phyloP scores from a whole-genome alignment of 192 early-diverging fungal genomes.

The Backusella mclennaniae region DNA sequence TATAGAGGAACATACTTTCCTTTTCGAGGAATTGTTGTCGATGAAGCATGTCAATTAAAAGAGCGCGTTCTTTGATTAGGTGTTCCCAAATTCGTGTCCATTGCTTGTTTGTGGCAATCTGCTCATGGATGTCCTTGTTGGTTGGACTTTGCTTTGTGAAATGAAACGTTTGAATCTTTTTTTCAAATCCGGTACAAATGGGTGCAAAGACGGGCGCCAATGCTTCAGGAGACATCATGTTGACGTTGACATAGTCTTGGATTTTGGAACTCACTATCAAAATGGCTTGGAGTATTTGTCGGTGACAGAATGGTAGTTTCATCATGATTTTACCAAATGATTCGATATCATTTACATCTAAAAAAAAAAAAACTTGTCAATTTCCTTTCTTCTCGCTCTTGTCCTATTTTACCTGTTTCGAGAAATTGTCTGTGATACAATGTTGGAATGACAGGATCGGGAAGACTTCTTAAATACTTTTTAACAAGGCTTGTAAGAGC shows the following conservation, averaged over 20 bases:
- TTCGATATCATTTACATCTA: background rate
- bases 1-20: background rate
- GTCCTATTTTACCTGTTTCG: conserved; percentile 7
- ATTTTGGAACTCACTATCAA: conserved; percentile 20
- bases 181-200: conserved; percentile 29
- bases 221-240: conserved; percentile 37
- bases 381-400: background rate
- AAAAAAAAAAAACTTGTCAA: background rate
- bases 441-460: conserved; percentile 30
- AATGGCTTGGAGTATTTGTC: conserved; percentile 32
- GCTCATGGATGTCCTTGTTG: background rate
- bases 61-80: conserved; percentile 25
- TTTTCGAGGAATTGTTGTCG: background rate
- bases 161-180: conserved; percentile 11
- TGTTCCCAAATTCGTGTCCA: conserved; percentile 31
- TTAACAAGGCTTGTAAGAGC: conserved; percentile 35
- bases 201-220: conserved; percentile 35
- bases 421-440: conserved; percentile 25
- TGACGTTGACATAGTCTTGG: conserved; percentile 12
- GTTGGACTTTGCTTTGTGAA: background rate
- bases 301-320: conserved; percentile 22
- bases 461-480: conserved; percentile 31
- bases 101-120: conserved; percentile 18
- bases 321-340: background rate
- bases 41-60: conserved; percentile 4